Evolutionary conservation across 2,329 filamentous ascomycete genomes (phyloP).

Genomic region (Paecilomyces sp.): DNA sequence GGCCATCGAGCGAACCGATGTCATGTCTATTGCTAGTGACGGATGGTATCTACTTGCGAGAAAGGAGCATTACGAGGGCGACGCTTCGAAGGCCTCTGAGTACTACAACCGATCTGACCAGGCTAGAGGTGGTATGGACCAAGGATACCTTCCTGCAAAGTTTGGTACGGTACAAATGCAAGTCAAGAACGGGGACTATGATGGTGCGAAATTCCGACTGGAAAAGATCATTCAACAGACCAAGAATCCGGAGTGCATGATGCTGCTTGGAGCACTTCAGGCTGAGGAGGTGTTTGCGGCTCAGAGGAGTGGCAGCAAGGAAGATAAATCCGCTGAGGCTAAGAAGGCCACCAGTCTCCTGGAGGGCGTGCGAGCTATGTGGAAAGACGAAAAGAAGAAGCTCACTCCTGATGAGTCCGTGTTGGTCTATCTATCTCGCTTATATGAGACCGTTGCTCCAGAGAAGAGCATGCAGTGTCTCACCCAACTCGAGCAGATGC

Average conservation of each 20-base stretch:
- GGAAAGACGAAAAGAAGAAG: conserved; percentile 90
- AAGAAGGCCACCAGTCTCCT: conserved; percentile 82
- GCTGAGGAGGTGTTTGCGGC: conserved; percentile 88
- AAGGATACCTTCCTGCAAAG: conserved; percentile 86
- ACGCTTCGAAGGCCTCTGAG: conserved; percentile 68
- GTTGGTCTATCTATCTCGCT: conserved; percentile 78
- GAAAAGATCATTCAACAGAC: conserved; percentile 90
- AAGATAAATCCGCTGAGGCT: conserved; percentile 77
- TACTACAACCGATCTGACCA: conserved; percentile 88
- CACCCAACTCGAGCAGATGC: conserved; percentile 84
- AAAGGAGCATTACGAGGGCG: conserved; percentile 79
- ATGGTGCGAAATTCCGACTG: conserved; percentile 84
- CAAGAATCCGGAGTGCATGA: conserved; percentile 81
- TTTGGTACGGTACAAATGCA: conserved; percentile 89
- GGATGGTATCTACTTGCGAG: conserved; percentile 93
- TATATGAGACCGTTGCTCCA: conserved; percentile 79
- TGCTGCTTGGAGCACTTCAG: conserved; percentile 80
- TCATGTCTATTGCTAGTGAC: conserved; percentile 93
- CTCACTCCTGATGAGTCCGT: conserved; percentile 76
- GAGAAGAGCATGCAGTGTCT: conserved; percentile 91
- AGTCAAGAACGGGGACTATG: conserved; percentile 73
- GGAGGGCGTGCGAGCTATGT: conserved; percentile 75
- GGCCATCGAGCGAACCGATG: conserved; percentile 90
- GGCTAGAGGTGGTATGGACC: conserved; percentile 83
- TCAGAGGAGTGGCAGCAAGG: conserved; percentile 70